Conservation (phyloP, 257 asterid species). For the Ballota nigra region DNA sequence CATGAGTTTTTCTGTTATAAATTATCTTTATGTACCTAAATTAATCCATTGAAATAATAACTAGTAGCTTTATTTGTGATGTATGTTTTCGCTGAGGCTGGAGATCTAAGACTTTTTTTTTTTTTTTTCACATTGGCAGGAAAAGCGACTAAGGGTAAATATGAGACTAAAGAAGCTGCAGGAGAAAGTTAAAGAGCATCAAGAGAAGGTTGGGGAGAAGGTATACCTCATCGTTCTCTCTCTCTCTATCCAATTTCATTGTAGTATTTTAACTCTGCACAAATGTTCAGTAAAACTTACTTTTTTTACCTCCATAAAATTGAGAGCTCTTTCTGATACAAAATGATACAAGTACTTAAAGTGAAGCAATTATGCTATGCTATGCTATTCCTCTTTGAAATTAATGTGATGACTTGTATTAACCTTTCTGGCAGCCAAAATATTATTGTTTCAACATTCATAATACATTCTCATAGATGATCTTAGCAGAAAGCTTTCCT, state of each 20-base stretch:
- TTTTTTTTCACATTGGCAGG: constrained; percentile 39
- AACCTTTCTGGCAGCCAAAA: not conserved
- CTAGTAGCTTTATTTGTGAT: constrained; percentile 3
- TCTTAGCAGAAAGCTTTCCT: not conserved
- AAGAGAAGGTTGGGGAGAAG: constrained; percentile 81
- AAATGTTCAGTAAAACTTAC: not conserved
- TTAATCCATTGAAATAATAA: not conserved
- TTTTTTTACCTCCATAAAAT: not conserved
- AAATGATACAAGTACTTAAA: not conserved
- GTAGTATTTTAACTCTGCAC: not conserved
- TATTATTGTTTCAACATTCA: not conserved
- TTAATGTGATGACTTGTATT: not conserved
- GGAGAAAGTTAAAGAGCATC: constrained; percentile 76
- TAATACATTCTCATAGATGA: not conserved
- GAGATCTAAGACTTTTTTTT: constrained; percentile 19
- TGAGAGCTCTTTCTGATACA: not conserved
- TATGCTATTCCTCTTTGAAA: not conserved
- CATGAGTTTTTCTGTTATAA: constrained; percentile 23
- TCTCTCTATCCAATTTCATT: not conserved
- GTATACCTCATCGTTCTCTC: constrained; percentile 27
- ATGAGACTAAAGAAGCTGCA: constrained; percentile 70
- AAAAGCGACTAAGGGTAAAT: constrained; percentile 65
- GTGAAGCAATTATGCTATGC: not conserved
- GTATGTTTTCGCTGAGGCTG: constrained; percentile 5
- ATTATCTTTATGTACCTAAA: not conserved